These are phyloP conservation scores for Collybia sordida DNA, from an alignment of 768 basidiomycete genomes.

Conservation along the genomic window DNA sequence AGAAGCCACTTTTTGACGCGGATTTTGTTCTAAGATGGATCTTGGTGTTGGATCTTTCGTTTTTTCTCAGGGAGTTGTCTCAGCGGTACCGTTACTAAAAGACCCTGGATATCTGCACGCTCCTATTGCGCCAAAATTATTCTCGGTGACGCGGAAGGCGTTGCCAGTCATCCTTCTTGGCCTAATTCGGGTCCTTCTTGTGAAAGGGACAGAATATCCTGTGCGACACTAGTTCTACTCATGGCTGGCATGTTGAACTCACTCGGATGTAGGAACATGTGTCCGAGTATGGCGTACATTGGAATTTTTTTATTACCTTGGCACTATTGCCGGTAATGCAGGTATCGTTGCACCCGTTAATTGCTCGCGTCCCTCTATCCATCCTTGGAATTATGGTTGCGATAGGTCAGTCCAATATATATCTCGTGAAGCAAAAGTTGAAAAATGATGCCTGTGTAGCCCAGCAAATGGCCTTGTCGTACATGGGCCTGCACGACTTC, in stretches of 20 bases:
- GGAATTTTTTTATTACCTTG: slow-evolving; percentile 98
- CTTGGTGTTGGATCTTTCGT: slow-evolving; percentile 96
- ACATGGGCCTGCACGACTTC: slow-evolving; percentile 56
- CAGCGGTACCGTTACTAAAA: slow-evolving; percentile 79
- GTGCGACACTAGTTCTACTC: slow-evolving; percentile 40
- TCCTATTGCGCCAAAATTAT: slow-evolving; percentile 51
- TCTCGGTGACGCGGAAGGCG: slow-evolving; percentile 51
- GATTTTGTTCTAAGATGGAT: slow-evolving; percentile 74
- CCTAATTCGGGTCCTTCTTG: slow-evolving; percentile 72
- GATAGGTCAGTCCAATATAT: slow-evolving; percentile 39
- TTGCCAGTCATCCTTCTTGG: slow-evolving; percentile 74
- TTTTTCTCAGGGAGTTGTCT: slow-evolving; percentile 91
- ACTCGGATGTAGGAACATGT: slow-evolving; percentile 70
- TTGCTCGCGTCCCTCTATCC: slow-evolving; percentile 56
- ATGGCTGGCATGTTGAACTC: background rate
- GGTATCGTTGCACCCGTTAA: slow-evolving; percentile 65
- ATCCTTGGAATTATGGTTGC: slow-evolving; percentile 63
- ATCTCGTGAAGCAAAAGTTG: background rate
- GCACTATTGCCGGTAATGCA: slow-evolving; percentile 77
- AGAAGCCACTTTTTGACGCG: slow-evolving; percentile 2
- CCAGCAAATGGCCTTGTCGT: slow-evolving; percentile 68
- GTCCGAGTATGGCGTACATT: slow-evolving; percentile 94
- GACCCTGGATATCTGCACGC: slow-evolving; percentile 52
- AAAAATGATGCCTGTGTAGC: slow-evolving; percentile 38
- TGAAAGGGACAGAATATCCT: slow-evolving; percentile 94